phyloP scores from a whole-genome alignment of 140 eudicot genomes.

The Flaveria floridana region DNA sequence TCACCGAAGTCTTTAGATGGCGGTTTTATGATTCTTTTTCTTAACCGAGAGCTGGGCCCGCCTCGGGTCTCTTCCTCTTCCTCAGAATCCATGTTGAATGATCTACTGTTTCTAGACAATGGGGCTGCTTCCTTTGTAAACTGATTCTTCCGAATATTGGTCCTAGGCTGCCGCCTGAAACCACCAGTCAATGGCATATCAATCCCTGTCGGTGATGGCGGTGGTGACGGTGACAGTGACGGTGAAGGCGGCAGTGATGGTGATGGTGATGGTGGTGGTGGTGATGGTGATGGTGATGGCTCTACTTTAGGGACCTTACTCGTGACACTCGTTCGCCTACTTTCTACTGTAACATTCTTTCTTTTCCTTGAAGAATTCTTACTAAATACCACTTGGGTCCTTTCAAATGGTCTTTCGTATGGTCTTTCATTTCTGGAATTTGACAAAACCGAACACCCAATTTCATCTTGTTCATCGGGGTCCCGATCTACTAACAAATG shows the following conservation, averaged over 20 bases:
- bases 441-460: conserved; percentile 32
- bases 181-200: conserved; percentile 36
- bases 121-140: conserved; percentile 33
- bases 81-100: conserved; percentile 33
- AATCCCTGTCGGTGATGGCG: conserved; percentile 23
- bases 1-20: conserved; percentile 39
- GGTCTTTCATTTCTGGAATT: conserved; percentile 44
- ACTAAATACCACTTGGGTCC: conserved; percentile 18
- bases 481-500: conserved; percentile 63
- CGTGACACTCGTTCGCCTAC: conserved; percentile 32
- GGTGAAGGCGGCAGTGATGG: neutral
- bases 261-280: neutral
- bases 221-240: neutral
- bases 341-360: conserved; percentile 40
- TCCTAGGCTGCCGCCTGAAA: conserved; percentile 44
- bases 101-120: conserved; percentile 27
- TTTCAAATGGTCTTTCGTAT: conserved; percentile 36
- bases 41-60: conserved; percentile 77
- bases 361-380: conserved; percentile 50
- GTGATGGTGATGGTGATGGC: conserved; percentile 14
- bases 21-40: conserved; percentile 59
- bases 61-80: conserved; percentile 52
- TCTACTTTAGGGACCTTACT: conserved; percentile 45
- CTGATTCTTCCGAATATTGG: conserved; percentile 37
- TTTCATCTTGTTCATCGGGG: conserved; percentile 44